Percentiles rank a stretch among this genome's conserved stretches.
Conservation (phyloP, 805 yeast species). For the Saturnispora saitoi region DNA sequence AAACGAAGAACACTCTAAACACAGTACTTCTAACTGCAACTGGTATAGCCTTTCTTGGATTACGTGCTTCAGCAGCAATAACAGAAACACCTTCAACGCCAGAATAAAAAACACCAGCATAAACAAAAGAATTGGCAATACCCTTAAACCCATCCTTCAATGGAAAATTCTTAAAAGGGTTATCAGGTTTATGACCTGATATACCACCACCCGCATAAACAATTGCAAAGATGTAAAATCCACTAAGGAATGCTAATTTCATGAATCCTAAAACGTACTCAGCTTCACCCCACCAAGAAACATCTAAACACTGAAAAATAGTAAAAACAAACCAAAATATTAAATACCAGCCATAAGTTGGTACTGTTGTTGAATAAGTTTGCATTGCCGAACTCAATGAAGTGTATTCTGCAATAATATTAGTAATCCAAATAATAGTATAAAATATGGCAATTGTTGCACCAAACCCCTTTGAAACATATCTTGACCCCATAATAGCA, state of each 20-base stretch:
- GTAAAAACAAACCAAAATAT: slow-evolving; percentile 46
- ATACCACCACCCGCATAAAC: slow-evolving; percentile 37
- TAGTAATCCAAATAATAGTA: slow-evolving; percentile 49
- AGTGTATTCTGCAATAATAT: slow-evolving; percentile 47
- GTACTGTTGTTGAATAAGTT: slow-evolving; percentile 43
- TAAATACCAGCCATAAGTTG: slow-evolving; percentile 46
- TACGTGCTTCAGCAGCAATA: slow-evolving; percentile 53
- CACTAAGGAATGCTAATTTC: slow-evolving; percentile 40
- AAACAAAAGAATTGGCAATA: slow-evolving; percentile 20
- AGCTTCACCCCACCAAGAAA: slow-evolving; percentile 47
- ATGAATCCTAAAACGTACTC: slow-evolving; percentile 46
- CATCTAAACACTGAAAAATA: slow-evolving; percentile 42
- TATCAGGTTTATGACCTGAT: slow-evolving; percentile 26
- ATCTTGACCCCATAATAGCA: slow-evolving; percentile 42
- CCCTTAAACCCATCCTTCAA: slow-evolving; percentile 22
- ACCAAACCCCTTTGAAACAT: slow-evolving; percentile 48
- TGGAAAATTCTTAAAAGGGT: slow-evolving; percentile 31
- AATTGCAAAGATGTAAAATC: slow-evolving; percentile 45
- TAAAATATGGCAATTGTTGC: slow-evolving; percentile 47
- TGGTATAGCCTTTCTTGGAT: slow-evolving; percentile 51
- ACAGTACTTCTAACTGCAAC: slow-evolving; percentile 50
- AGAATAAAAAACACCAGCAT: slow-evolving; percentile 21
- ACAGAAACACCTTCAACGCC: slow-evolving; percentile 31
- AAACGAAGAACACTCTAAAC: slow-evolving; percentile 44
- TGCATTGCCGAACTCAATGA: slow-evolving; percentile 41